A percentile compares a stretch with the other conserved stretches of the same genome.
These are phyloP conservation scores for Fusarium phyllophilum DNA, from an alignment of 2,329 filamentous ascomycete genomes.

Conservation along the genomic window DNA sequence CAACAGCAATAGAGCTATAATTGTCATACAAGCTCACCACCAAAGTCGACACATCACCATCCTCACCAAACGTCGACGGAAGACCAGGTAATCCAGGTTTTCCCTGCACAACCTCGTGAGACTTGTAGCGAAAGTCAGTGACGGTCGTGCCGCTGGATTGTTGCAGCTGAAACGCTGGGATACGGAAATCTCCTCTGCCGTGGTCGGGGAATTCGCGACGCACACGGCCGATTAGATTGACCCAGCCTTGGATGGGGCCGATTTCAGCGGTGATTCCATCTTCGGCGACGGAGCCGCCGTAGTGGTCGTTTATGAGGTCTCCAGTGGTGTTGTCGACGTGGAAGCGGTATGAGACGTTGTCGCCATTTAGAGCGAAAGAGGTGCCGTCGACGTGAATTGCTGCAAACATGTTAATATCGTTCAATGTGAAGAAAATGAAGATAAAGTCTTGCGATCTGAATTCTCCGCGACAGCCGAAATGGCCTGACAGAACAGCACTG, in stretches of 20 bases:
- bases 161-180: conserved; percentile 69
- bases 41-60: conserved; percentile 67
- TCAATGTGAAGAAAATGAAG: not conserved
- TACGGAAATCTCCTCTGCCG: conserved; percentile 71
- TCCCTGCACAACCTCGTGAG: conserved; percentile 62
- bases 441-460: not conserved
- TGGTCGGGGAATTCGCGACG: conserved; percentile 73
- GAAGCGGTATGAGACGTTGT: conserved; percentile 70
- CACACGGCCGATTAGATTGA: conserved; percentile 64
- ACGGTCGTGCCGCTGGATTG: conserved; percentile 69
- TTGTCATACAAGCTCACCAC: conserved; percentile 69
- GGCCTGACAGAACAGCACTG: not conserved
- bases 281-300: conserved; percentile 66
- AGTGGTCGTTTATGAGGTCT: conserved; percentile 70
- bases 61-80: conserved; percentile 67
- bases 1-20: conserved; percentile 66
- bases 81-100: conserved; percentile 67
- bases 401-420: conserved; percentile 38
- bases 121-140: conserved; percentile 67
- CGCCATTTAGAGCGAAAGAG: conserved; percentile 67
- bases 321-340: conserved; percentile 67
- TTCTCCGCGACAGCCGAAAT: not conserved
- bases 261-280: conserved; percentile 51
- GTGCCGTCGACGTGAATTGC: conserved; percentile 63
- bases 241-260: conserved; percentile 51